Base-by-base conservation (phyloP, 305 asterid species). In the Fraxinus ornus region DNA sequence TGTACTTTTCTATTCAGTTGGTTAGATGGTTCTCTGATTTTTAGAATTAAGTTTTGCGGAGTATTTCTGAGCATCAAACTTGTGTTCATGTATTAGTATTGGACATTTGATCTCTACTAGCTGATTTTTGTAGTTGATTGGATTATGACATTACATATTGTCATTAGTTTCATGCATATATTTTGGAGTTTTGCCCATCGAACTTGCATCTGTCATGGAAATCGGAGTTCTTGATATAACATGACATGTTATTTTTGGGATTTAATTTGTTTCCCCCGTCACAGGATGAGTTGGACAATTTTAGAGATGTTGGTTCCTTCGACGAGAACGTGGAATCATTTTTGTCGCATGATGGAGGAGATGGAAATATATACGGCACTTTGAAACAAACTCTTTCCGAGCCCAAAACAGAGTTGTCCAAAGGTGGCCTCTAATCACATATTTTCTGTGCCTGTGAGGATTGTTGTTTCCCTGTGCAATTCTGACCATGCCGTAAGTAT, bases 261-360 rank as follows among this genome's bases (percentile, higher is more conserved):
- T 84, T 55, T 47, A 33, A 22, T 19, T 47, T 78, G 49, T 66
- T 76, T 55, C 82, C 79, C 82, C 44, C 75, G 80, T 82, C 22
- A 78, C 89, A 95, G 98, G 98, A 94, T 85, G 98, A 94, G 84
- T 87, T 95, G 86, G 97, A 95, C 85, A 91, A 90, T 86, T 95
- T 95, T 81, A 93, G 92, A 82, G 97, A 94, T 83, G 94, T 94
- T 82, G 97, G 97, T 79, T 83, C 95, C 70, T 88, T 90, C 72
- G 97, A 93, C 26, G 95, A 92, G 86, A 91, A 94, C 70, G 94
- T 94, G 73, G 98, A 94, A 75, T 92, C 97, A 26, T 94, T 91
- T 89, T 85, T 94, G 84, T 89, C 95, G 52, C 85, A 88, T 87
- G 97, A 94, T 80, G 96, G 93, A 70, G 98, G 93, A 87, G 98